Evolutionary conservation across 139 green algal genomes (phyloP).

Genomic region (Micractinium sp.): DNA sequence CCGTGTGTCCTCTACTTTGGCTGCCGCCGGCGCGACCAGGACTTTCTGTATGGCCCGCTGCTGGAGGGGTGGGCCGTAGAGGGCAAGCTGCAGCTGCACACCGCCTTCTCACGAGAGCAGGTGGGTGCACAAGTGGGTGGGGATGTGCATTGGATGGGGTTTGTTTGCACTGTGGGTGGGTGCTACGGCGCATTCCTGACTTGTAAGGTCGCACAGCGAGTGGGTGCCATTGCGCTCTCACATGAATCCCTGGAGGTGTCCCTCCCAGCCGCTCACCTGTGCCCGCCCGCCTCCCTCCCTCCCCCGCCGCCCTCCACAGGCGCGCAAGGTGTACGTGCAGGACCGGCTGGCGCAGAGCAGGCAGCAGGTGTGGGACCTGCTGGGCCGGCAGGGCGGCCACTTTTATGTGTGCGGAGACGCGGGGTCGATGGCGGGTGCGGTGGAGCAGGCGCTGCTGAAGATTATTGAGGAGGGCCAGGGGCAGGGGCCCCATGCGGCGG

Average conservation of each 20-base stretch:
- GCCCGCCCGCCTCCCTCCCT: neutral
- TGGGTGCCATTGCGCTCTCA: neutral
- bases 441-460: slow-evolving; percentile 63
- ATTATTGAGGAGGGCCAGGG: slow-evolving; percentile 49
- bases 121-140: slow-evolving; percentile 18
- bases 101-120: slow-evolving; percentile 85
- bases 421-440: slow-evolving; percentile 25
- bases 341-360: slow-evolving; percentile 75
- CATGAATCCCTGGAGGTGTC: neutral
- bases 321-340: slow-evolving; percentile 95
- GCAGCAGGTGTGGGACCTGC: slow-evolving; percentile 74
- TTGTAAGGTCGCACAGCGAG: neutral
- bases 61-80: slow-evolving; percentile 73
- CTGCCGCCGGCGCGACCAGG: slow-evolving; percentile 79
- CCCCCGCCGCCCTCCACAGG: slow-evolving; percentile 27
- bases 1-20: slow-evolving; percentile 85
- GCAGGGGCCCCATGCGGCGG: slow-evolving; percentile 28
- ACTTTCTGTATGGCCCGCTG: slow-evolving; percentile 82
- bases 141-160: too few relatives aligned
- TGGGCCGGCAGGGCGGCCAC: slow-evolving; percentile 69
- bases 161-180: neutral
- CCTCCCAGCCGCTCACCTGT: neutral
- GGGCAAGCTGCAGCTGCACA: slow-evolving; percentile 72
- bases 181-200: neutral
- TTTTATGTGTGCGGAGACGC: slow-evolving; percentile 95